Conservation (phyloP, 768 basidiomycete genomes). For the Mycena leptocephala region DNA sequence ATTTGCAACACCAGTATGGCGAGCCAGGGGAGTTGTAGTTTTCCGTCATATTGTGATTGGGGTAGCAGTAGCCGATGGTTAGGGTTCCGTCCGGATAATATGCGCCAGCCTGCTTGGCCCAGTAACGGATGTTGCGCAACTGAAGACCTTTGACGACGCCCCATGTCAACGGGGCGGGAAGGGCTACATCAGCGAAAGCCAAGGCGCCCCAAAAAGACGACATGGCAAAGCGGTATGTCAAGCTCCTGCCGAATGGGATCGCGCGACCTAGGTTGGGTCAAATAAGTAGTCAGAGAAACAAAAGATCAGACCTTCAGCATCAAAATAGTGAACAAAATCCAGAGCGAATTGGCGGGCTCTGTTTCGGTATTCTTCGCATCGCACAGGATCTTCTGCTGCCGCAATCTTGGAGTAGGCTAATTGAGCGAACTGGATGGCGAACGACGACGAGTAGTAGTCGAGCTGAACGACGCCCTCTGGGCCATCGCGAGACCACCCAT, state of each 20-base stretch:
- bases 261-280: conserved; percentile 67
- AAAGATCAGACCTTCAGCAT: conserved; percentile 68
- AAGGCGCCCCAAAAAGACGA: conserved; percentile 85
- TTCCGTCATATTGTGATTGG: conserved; percentile 83
- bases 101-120: conserved; percentile 76
- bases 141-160: conserved; percentile 83
- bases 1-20: conserved; percentile 89
- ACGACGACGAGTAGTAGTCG: conserved; percentile 86
- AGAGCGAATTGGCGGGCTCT: conserved; percentile 75
- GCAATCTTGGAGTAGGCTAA: conserved; percentile 80
- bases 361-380: conserved; percentile 77
- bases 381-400: conserved; percentile 72
- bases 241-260: conserved; percentile 82
- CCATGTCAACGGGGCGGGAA: conserved; percentile 81
- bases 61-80: conserved; percentile 81
- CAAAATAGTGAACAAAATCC: conserved; percentile 85
- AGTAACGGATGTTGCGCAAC: conserved; percentile 81
- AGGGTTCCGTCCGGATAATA: conserved; percentile 77
- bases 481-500: conserved; percentile 85
- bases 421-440: conserved; percentile 85
- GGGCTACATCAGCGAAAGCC: conserved; percentile 79
- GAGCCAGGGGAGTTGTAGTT: conserved; percentile 88
- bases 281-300: not conserved
- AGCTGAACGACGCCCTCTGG: conserved; percentile 85
- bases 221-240: conserved; percentile 89